These are phyloP conservation scores for Sergeia podlipaevii DNA, from an alignment of 208 protist species.

Conservation along the genomic window DNA sequence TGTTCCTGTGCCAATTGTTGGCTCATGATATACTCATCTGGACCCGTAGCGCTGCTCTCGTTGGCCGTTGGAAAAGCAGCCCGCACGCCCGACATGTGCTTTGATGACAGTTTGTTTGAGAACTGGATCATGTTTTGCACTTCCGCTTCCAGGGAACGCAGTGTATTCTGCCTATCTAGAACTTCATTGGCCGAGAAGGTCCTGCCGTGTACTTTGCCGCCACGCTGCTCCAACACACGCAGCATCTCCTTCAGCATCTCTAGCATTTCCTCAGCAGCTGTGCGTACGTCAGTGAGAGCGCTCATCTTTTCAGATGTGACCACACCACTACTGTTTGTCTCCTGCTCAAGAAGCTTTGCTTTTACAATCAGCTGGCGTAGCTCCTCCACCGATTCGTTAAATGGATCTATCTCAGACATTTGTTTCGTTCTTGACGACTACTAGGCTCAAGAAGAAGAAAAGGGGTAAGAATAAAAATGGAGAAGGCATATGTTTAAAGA, in stretches of 20 bases:
- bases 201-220: constrained; percentile 61
- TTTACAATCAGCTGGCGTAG: constrained; percentile 42
- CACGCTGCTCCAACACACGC: constrained; percentile 53
- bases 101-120: constrained; percentile 10
- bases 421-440: constrained; percentile 2
- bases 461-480: constrained; percentile 1
- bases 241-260: constrained; percentile 50
- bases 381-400: constrained; percentile 70
- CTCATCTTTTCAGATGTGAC: constrained; percentile 26
- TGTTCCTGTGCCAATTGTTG: constrained; percentile 59
- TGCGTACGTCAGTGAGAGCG: constrained; percentile 34
- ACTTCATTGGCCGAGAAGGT: constrained; percentile 84
- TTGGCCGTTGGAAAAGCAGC: constrained; percentile 1
- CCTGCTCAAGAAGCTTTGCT: constrained; percentile 47
- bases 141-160: constrained; percentile 53
- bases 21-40: constrained; percentile 47
- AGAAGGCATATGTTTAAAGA: constrained; percentile 3
- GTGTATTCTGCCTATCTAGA: constrained; percentile 64
- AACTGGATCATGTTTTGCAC: constrained; percentile 42
- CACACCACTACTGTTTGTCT: constrained; percentile 47
- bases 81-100: not conserved
- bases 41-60: not conserved
- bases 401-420: constrained; percentile 53
- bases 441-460: constrained; percentile 7
- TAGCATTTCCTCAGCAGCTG: constrained; percentile 49